Evolutionary conservation across 768 basidiomycete genomes (phyloP).

Genomic region (Lactarius psammicola): DNA sequence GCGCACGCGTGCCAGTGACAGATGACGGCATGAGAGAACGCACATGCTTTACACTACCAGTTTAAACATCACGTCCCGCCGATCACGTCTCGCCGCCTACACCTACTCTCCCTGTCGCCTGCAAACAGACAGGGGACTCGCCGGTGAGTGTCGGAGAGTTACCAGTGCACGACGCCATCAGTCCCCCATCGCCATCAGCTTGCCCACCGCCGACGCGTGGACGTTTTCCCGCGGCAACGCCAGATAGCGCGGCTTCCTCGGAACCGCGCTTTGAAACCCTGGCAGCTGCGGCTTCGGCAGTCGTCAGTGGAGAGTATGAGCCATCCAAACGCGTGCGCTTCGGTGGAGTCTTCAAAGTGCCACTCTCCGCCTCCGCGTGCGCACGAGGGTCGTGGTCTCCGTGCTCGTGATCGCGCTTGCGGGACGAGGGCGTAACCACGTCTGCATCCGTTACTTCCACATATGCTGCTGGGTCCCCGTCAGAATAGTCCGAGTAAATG

Average conservation of each 20-base stretch:
- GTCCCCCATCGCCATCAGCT: not conserved
- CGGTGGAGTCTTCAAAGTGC: slow-evolving; percentile 39
- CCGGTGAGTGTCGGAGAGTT: not conserved
- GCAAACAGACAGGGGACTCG: slow-evolving; percentile 1
- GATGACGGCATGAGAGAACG: not conserved
- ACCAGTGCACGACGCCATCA: not conserved
- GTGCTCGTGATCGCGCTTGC: slow-evolving; percentile 37
- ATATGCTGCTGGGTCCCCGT: slow-evolving; percentile 15
- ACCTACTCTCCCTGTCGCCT: slow-evolving; percentile 1
- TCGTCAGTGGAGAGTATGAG: slow-evolving; percentile 28
- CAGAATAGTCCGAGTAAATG: slow-evolving; percentile 19
- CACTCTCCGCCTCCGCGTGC: slow-evolving; percentile 36
- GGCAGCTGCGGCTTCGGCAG: slow-evolving; percentile 16
- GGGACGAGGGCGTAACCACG: slow-evolving; percentile 34
- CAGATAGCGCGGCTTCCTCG: slow-evolving; percentile 24
- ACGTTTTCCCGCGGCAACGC: slow-evolving; percentile 23
- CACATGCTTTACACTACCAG: slow-evolving; percentile 23
- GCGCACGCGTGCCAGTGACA: not conserved
- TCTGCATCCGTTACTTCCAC: slow-evolving; percentile 33
- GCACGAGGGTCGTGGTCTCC: slow-evolving; percentile 30
- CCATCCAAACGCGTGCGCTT: slow-evolving; percentile 39
- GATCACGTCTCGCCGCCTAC: slow-evolving; percentile 19
- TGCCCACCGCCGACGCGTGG: slow-evolving; percentile 18
- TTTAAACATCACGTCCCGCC: slow-evolving; percentile 5
- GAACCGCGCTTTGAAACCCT: slow-evolving; percentile 26